Conservation (phyloP, 176 grass and related monocot genomes). For the Raddia guianensis region DNA sequence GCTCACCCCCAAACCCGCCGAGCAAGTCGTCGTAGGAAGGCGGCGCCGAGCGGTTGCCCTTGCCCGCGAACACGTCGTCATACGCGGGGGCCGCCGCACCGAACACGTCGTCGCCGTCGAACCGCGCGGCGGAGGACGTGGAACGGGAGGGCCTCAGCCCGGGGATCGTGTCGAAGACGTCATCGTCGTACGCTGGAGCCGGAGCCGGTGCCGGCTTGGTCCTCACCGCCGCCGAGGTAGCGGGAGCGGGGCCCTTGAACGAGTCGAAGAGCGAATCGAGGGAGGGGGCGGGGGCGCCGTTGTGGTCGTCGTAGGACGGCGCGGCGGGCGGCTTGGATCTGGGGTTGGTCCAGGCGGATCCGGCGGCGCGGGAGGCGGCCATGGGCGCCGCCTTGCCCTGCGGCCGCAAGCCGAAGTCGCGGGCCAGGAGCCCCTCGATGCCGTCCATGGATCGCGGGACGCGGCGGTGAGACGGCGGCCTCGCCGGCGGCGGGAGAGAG, state of each 20-base stretch:
- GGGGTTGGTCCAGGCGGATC: constrained; percentile 38
- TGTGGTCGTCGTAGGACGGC: constrained; percentile 57
- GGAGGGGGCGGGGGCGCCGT: constrained; percentile 39
- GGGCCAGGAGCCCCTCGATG: constrained; percentile 72
- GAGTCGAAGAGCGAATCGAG: constrained; percentile 58
- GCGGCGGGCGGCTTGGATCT: constrained; percentile 50
- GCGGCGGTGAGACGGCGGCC: background rate
- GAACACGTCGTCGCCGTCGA: constrained; percentile 56
- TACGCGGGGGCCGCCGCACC: constrained; percentile 51
- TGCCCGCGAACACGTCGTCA: constrained; percentile 60
- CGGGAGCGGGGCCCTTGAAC: constrained; percentile 32
- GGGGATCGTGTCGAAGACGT: constrained; percentile 48
- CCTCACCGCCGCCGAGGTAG: constrained; percentile 14
- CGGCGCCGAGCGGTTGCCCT: constrained; percentile 22
- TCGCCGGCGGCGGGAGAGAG: constrained; percentile 29
- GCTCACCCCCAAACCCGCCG: constrained; percentile 49
- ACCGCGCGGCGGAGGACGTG: constrained; percentile 38
- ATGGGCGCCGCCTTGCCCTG: constrained; percentile 75
- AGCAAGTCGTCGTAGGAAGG: constrained; percentile 74
- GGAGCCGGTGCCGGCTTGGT: constrained; percentile 29
- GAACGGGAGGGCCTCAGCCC: constrained; percentile 39
- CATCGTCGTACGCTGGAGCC: constrained; percentile 49
- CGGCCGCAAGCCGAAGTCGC: constrained; percentile 77
- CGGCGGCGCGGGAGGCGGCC: constrained; percentile 48
- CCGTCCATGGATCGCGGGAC: constrained; percentile 59